Evolutionary conservation across 176 grass and related monocot species (phyloP).

Genomic region (Oryza longistaminata): DNA sequence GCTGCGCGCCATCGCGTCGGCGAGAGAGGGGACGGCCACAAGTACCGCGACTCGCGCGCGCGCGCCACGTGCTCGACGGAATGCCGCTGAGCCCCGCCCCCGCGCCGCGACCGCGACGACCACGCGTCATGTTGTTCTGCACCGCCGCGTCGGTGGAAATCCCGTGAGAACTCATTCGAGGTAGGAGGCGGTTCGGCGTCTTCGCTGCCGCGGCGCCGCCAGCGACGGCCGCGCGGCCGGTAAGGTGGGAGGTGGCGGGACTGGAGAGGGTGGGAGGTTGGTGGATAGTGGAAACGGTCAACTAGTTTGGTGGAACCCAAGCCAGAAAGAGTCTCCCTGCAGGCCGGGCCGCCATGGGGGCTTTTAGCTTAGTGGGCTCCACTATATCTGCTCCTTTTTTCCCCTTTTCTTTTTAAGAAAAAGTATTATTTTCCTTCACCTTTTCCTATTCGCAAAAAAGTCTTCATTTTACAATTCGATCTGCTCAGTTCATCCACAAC

Average conservation of each 20-base stretch:
- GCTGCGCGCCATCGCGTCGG: not conserved
- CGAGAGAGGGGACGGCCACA: not conserved
- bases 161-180: not conserved
- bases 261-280: not conserved
- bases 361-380: not conserved
- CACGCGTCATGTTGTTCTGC: not conserved
- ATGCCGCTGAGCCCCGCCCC: not conserved
- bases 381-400: not conserved
- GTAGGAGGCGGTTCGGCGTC: too few species aligned
- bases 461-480: too few species aligned
- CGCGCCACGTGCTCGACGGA: conserved; percentile 22
- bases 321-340: not conserved
- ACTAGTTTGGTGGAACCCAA: not conserved
- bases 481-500: too few species aligned
- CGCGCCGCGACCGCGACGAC: not conserved
- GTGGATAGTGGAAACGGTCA: not conserved
- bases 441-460: too few species aligned
- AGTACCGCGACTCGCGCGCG: not conserved
- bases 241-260: not conserved
- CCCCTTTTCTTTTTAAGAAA: too few species aligned
- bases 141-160: not conserved
- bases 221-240: not conserved
- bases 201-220: not conserved
- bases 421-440: too few species aligned
- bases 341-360: too few species aligned